phyloP scores from a whole-genome alignment of 2,329 filamentous ascomycete genomes.

The Apiospora rasikravindrae region DNA sequence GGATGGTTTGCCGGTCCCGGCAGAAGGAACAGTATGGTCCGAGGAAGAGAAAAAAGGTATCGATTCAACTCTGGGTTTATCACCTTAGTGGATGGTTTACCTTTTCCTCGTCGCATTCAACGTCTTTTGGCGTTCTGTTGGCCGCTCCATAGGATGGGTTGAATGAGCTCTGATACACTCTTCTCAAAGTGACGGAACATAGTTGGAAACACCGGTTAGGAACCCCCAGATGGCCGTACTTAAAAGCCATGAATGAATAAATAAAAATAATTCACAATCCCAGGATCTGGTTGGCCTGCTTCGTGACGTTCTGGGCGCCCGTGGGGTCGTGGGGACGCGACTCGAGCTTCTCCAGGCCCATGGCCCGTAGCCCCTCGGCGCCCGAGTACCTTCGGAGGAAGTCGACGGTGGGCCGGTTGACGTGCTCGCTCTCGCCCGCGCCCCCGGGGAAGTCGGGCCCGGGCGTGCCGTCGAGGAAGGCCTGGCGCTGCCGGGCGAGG shows the following conservation, averaged over 20 bases:
- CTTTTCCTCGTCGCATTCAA: no score
- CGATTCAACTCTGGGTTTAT: no score
- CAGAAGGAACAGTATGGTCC: no score
- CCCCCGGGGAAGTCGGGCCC: constrained; percentile 76
- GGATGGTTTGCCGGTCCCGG: no score
- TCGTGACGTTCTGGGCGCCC: constrained; percentile 45
- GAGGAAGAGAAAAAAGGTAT: no score
- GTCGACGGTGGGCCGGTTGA: constrained; percentile 50
- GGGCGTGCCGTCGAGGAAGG: constrained; percentile 71
- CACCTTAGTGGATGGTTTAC: no score
- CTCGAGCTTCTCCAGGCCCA: constrained; percentile 50
- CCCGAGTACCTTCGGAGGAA: constrained; percentile 42
- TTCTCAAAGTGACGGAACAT: no score
- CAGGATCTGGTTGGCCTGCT: constrained; percentile 50
- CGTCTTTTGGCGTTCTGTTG: no score
- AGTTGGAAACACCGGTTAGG: background rate
- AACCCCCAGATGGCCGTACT: background rate
- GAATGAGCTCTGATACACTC: no score
- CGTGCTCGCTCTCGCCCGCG: constrained; percentile 65
- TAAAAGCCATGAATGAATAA: background rate
- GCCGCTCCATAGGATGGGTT: no score
- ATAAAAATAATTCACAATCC: constrained; percentile 41
- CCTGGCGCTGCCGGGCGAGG: constrained; percentile 70
- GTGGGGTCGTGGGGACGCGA: constrained; percentile 32
- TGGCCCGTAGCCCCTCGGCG: constrained; percentile 45